A percentile compares a stretch with the other conserved stretches of the same genome.
Evolutionary conservation across 2,329 filamentous ascomycete genomes (phyloP).

Genomic region (Cladosporium sp.): DNA sequence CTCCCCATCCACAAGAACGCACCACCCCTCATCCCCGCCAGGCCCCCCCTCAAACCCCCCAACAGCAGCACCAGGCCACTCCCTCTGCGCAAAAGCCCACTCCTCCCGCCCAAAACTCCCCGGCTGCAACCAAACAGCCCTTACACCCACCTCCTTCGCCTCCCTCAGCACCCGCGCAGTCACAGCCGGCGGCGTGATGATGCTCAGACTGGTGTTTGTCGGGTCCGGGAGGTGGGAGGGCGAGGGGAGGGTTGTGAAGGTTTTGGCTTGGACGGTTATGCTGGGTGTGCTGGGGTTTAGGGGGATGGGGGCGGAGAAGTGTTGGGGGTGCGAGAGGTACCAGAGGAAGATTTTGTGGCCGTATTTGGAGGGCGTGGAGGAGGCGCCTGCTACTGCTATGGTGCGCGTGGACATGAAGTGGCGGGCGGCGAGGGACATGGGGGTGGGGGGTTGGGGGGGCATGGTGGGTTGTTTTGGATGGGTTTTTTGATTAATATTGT

Average conservation of each 20-base stretch:
- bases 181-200: slow-evolving; percentile 79
- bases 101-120: slow-evolving; percentile 78
- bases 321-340: slow-evolving; percentile 65
- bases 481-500: too few species aligned
- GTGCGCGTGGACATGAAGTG: slow-evolving; percentile 73
- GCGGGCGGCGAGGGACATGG: slow-evolving; percentile 65
- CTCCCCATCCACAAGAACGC: slow-evolving; percentile 80
- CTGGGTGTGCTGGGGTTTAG: slow-evolving; percentile 69
- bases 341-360: slow-evolving; percentile 88
- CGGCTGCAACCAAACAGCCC: slow-evolving; percentile 83
- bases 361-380: slow-evolving; percentile 77
- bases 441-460: neutral
- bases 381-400: slow-evolving; percentile 88
- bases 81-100: slow-evolving; percentile 60
- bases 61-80: slow-evolving; percentile 63
- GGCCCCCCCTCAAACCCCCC: slow-evolving; percentile 62
- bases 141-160: slow-evolving; percentile 67
- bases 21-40: slow-evolving; percentile 74
- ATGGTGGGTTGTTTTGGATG: neutral
- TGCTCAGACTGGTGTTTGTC: slow-evolving; percentile 66
- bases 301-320: slow-evolving; percentile 65
- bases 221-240: slow-evolving; percentile 63
- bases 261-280: slow-evolving; percentile 58
- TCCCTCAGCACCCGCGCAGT: slow-evolving; percentile 72
- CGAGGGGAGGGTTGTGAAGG: slow-evolving; percentile 53